phyloP scores from a whole-genome alignment of 2,329 filamentous ascomycete species.

The Mycocentrospora acerina region DNA sequence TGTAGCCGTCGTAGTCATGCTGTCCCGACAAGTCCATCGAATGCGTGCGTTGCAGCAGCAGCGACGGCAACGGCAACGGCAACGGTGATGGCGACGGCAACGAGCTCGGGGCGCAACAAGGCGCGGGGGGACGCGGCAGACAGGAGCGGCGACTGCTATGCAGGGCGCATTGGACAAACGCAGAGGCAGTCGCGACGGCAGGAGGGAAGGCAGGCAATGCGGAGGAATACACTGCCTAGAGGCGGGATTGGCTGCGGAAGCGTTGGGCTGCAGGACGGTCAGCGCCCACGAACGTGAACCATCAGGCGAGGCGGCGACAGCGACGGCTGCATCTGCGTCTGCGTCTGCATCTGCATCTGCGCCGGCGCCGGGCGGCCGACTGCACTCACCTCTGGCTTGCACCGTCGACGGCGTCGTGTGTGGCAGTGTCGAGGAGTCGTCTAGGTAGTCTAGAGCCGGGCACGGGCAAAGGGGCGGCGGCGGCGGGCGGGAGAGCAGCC shows the following conservation, averaged over 20 bases:
- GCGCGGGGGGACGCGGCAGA: background rate
- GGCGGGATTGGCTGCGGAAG: constrained; percentile 12
- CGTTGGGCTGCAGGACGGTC: constrained; percentile 13
- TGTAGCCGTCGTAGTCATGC: constrained; percentile 11
- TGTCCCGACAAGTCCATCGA: constrained; percentile 23
- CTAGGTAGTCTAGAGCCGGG: background rate
- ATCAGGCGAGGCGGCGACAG: constrained; percentile 7
- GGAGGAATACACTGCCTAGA: too few relatives aligned
- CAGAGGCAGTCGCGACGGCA: too few relatives aligned
- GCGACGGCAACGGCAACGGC: too few relatives aligned
- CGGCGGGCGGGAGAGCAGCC: too few relatives aligned
- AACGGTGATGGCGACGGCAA: background rate
- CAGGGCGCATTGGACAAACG: background rate
- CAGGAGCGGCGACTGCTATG: background rate
- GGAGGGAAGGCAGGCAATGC: too few relatives aligned
- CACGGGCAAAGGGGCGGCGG: too few relatives aligned
- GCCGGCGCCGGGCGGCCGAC: too few relatives aligned
- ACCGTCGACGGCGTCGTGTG: too few relatives aligned
- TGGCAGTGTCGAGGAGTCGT: background rate
- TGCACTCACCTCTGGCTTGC: too few relatives aligned
- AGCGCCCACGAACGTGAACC: constrained; percentile 5
- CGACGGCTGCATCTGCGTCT: too few relatives aligned
- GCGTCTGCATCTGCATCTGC: too few relatives aligned
- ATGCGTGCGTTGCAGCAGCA: too few relatives aligned
- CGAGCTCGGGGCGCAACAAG: background rate